A percentile compares a stretch with the other conserved stretches of the same genome.
These are phyloP conservation scores for Agroathelia rolfsii DNA, from an alignment of 1,284 basidiomycete species.

Conservation along the genomic window DNA sequence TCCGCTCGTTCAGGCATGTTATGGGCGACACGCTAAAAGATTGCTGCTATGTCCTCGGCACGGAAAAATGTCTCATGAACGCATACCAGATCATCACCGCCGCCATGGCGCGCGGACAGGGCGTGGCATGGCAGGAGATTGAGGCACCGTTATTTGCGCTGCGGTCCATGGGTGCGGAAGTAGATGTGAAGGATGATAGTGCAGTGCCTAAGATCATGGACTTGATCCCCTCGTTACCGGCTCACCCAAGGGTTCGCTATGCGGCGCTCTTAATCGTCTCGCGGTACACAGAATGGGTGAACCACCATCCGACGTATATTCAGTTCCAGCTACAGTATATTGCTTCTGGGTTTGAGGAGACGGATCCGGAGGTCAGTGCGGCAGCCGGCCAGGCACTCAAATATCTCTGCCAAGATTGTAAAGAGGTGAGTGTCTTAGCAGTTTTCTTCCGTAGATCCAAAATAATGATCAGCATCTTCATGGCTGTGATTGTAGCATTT, in stretches of 20 bases:
- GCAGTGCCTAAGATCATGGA: constrained; percentile 94
- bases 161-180: constrained; percentile 95
- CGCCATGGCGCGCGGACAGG: constrained; percentile 50
- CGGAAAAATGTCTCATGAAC: constrained; percentile 74
- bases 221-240: constrained; percentile 82
- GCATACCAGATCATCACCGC: constrained; percentile 76
- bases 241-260: constrained; percentile 89
- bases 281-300: constrained; percentile 96
- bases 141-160: constrained; percentile 97
- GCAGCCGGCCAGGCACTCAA: constrained; percentile 96
- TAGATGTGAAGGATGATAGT: constrained; percentile 76
- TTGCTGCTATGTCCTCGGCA: constrained; percentile 90
- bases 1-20: constrained; percentile 91
- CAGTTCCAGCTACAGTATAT: constrained; percentile 84
- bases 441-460: constrained; percentile 1
- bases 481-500: constrained; percentile 64
- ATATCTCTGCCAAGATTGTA: constrained; percentile 96
- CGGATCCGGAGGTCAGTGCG: constrained; percentile 76
- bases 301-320: constrained; percentile 83
- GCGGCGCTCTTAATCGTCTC: constrained; percentile 93
- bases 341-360: constrained; percentile 81
- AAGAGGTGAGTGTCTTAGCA: constrained; percentile 42
- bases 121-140: constrained; percentile 86
- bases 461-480: too few relatives aligned
- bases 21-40: constrained; percentile 99